Conservation (phyloP, 306 rosid genomes). For the Prunus mume region DNA sequence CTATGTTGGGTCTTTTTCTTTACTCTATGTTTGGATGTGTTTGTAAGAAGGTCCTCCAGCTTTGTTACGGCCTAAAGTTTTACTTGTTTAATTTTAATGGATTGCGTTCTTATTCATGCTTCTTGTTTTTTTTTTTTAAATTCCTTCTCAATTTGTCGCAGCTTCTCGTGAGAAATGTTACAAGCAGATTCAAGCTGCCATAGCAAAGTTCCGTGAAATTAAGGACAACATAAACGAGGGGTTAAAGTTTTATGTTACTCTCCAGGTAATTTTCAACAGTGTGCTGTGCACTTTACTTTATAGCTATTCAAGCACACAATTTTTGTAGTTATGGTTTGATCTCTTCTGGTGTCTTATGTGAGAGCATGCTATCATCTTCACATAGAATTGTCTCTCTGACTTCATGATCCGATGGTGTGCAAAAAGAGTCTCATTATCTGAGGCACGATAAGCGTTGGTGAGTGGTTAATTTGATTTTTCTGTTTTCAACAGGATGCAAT, state of each 20-base stretch:
- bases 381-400: neutral
- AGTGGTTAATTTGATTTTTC: neutral
- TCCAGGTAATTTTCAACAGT: conserved; percentile 53
- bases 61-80: neutral
- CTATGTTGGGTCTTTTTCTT: neutral
- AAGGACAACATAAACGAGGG: conserved; percentile 96
- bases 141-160: conserved; percentile 34
- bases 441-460: neutral
- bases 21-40: neutral
- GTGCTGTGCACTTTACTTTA: neutral
- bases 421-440: too few relatives aligned
- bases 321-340: neutral
- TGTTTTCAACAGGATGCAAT: conserved; percentile 70
- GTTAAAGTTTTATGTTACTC: conserved; percentile 81
- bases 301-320: neutral
- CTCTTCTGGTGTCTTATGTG: neutral
- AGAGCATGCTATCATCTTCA: neutral
- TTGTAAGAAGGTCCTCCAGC: neutral
- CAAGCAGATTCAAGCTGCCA: conserved; percentile 95
- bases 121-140: conserved; percentile 14
- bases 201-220: conserved; percentile 82
- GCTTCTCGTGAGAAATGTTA: conserved; percentile 91
- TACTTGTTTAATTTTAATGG: conserved; percentile 1
- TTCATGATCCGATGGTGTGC: neutral
- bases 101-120: conserved; percentile 2